phyloP scores from a whole-genome alignment of 257 asterid genomes.

The Nemophila menziesii region DNA sequence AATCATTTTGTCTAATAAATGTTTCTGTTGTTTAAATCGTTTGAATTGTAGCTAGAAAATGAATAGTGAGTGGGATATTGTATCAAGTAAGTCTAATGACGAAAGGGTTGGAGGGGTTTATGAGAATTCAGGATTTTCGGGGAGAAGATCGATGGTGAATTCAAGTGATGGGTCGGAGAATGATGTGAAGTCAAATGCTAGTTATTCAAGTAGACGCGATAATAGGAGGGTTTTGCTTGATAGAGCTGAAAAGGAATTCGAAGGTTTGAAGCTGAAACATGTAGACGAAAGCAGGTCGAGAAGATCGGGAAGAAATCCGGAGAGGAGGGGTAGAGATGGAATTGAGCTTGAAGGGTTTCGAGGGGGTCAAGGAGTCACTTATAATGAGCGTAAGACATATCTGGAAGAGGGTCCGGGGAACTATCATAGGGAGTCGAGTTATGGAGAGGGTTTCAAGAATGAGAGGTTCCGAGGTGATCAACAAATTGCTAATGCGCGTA shows the following conservation, averaged over 20 bases:
- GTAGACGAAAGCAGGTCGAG: conserved; percentile 11
- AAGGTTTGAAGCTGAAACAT: conserved; percentile 5
- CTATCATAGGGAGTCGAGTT: too few relatives aligned
- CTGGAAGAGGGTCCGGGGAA: too few relatives aligned
- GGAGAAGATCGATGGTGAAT: conserved; percentile 25
- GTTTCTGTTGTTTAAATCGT: conserved; percentile 3
- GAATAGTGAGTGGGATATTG: conserved; percentile 44
- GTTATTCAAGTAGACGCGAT: conserved; percentile 39
- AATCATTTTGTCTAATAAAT: too few relatives aligned
- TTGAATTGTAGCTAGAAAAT: conserved; percentile 49
- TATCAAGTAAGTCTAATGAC: conserved; percentile 44
- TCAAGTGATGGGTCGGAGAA: conserved; percentile 36
- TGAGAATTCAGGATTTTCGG: conserved; percentile 28
- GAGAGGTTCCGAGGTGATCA: conserved; percentile 17
- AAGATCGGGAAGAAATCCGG: conserved; percentile 13
- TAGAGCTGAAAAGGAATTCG: conserved; percentile 21
- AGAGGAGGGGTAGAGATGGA: conserved; percentile 16
- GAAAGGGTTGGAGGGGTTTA: conserved; percentile 28
- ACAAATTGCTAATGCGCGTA: conserved; percentile 13
- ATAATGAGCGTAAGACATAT: too few relatives aligned
- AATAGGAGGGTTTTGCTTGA: conserved; percentile 27
- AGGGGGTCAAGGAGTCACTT: conserved; percentile 13
- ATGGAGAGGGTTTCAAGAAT: conserved; percentile 14
- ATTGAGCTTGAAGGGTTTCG: conserved; percentile 14
- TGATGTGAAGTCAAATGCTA: conserved; percentile 42